phyloP scores from a whole-genome alignment of 1,139 yeast genomes.

The Candida dubliniensis region DNA sequence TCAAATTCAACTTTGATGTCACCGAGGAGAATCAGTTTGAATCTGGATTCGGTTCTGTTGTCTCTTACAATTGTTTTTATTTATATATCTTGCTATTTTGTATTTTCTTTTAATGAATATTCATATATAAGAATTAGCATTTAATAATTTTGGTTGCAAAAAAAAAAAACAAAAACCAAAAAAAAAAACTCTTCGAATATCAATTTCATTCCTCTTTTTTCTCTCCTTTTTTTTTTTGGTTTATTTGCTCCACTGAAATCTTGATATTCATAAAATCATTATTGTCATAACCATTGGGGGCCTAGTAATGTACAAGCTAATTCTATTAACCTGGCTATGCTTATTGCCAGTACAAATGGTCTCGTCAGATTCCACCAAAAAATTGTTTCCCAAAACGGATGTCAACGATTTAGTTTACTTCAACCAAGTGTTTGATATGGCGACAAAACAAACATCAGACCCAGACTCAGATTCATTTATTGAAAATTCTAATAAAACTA shows the following conservation, averaged over 20 bases:
- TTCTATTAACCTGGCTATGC: slow-evolving; percentile 2
- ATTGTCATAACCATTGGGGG: background rate
- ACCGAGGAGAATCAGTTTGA: background rate
- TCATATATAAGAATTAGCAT: background rate
- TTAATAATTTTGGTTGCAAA: background rate
- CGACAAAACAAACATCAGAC: background rate
- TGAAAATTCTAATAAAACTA: background rate
- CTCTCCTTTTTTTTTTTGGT: background rate
- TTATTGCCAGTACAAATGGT: background rate
- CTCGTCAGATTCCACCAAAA: background rate
- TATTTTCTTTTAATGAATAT: background rate
- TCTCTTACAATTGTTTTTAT: background rate
- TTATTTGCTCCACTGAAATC: background rate
- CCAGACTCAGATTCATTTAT: background rate
- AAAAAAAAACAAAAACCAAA: background rate
- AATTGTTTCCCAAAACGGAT: background rate
- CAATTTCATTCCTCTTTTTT: background rate
- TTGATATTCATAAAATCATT: background rate
- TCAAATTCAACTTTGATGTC: background rate
- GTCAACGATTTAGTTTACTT: slow-evolving; percentile 8
- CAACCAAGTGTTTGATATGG: slow-evolving; percentile 10
- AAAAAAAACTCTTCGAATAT: background rate
- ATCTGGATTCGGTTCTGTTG: background rate
- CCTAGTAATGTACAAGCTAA: slow-evolving; percentile 1
- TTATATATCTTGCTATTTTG: background rate